Conservation (phyloP, 1,284 basidiomycete species). For the Crepidotus sp. region DNA sequence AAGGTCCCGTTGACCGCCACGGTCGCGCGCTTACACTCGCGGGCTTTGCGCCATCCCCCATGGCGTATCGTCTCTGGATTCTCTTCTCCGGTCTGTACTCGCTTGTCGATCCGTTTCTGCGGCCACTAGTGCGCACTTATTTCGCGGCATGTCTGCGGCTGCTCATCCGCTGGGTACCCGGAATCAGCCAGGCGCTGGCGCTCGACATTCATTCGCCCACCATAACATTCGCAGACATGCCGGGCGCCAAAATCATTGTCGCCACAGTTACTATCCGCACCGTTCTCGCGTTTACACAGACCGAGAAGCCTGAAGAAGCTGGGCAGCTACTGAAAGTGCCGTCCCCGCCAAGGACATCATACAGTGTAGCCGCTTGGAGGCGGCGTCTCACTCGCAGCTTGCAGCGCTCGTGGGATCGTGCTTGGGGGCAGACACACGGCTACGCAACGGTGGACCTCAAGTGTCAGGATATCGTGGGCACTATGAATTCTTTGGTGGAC, state of each 20-base stretch:
- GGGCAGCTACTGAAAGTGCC: constrained; percentile 22
- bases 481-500: constrained; percentile 28
- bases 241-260: constrained; percentile 41
- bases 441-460: constrained; percentile 42
- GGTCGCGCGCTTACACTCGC: constrained; percentile 6
- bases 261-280: constrained; percentile 46
- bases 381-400: constrained; percentile 50
- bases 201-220: constrained; percentile 53
- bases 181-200: constrained; percentile 53
- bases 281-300: constrained; percentile 44
- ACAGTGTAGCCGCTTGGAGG: constrained; percentile 53
- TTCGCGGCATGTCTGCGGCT: constrained; percentile 49
- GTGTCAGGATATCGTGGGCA: constrained; percentile 41
- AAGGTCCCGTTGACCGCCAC: constrained; percentile 14
- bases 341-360: constrained; percentile 23
- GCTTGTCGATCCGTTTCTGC: constrained; percentile 47
- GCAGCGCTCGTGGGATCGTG: constrained; percentile 55
- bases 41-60: constrained; percentile 41
- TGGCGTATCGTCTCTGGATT: constrained; percentile 42
- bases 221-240: constrained; percentile 40
- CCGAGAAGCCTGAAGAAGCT: constrained; percentile 28
- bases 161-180: constrained; percentile 53
- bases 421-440: constrained; percentile 55
- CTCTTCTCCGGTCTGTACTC: constrained; percentile 35
- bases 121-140: constrained; percentile 49